Conservation (phyloP, 345 rosid species). For the Citrus inodora region DNA sequence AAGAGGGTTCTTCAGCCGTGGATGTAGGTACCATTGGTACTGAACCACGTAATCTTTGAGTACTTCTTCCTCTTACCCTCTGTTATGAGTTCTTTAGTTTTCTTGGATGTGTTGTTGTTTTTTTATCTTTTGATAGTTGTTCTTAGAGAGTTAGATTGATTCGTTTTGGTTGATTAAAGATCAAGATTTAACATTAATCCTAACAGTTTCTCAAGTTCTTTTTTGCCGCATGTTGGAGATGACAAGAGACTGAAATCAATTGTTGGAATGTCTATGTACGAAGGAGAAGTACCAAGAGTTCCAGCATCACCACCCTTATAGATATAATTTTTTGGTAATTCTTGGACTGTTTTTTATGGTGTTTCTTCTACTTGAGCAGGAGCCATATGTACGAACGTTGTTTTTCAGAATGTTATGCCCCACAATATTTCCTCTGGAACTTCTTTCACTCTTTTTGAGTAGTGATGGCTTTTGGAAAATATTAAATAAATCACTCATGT, state of each 20-base stretch:
- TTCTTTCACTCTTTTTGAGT: neutral
- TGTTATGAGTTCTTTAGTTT: too few relatives aligned
- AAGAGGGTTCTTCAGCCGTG: too few relatives aligned
- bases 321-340: slow-evolving; percentile 46
- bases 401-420: neutral
- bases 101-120: too few relatives aligned
- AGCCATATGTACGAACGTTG: neutral
- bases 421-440: neutral
- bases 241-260: slow-evolving; percentile 55
- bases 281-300: slow-evolving; percentile 27
- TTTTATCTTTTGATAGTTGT: too few relatives aligned
- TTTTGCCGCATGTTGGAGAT: neutral
- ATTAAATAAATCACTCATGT: too few relatives aligned
- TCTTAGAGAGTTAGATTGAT: too few relatives aligned
- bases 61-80: too few relatives aligned
- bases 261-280: slow-evolving; percentile 43
- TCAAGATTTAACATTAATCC: too few relatives aligned
- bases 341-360: neutral
- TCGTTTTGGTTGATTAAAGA: too few relatives aligned
- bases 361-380: neutral
- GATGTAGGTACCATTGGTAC: too few relatives aligned
- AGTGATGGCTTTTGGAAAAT: too few relatives aligned
- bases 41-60: too few relatives aligned
- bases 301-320: slow-evolving; percentile 21
- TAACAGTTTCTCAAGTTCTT: slow-evolving; percentile 50